Conservation (phyloP, 345 rosid species). For the Luvunga scandens region DNA sequence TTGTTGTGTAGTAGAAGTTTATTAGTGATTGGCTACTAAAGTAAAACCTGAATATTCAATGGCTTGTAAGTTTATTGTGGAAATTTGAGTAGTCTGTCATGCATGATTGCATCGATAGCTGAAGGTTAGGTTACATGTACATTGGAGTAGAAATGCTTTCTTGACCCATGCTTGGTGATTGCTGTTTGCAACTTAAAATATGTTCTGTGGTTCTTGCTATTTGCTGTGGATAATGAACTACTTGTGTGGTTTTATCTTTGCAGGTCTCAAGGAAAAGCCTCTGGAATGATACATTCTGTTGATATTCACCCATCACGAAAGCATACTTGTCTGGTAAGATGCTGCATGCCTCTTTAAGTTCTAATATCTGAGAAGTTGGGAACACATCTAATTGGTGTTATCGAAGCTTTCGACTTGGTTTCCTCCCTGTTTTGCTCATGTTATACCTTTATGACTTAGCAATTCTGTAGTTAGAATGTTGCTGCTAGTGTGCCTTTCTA, state of each 20-base stretch:
- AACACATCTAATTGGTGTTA: background rate
- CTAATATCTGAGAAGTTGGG: background rate
- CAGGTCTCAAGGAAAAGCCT: constrained; percentile 64
- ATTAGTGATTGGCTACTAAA: too few relatives aligned
- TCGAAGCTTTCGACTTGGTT: background rate
- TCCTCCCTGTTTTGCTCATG: background rate
- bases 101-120: background rate
- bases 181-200: background rate
- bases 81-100: too few relatives aligned
- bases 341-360: background rate
- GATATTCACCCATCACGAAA: constrained; percentile 92
- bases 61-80: too few relatives aligned
- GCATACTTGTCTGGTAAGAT: constrained; percentile 80
- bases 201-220: background rate
- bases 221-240: background rate
- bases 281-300: constrained; percentile 77
- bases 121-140: background rate
- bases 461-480: background rate
- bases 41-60: too few relatives aligned
- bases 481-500: background rate
- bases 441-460: background rate
- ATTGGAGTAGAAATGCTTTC: background rate
- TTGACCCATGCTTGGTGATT: background rate
- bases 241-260: constrained; percentile 20
- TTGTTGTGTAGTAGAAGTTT: too few relatives aligned